Evolutionary conservation across 495 filamentous ascomycete genomes (phyloP).

Genomic region (Neurospora pannonica): DNA sequence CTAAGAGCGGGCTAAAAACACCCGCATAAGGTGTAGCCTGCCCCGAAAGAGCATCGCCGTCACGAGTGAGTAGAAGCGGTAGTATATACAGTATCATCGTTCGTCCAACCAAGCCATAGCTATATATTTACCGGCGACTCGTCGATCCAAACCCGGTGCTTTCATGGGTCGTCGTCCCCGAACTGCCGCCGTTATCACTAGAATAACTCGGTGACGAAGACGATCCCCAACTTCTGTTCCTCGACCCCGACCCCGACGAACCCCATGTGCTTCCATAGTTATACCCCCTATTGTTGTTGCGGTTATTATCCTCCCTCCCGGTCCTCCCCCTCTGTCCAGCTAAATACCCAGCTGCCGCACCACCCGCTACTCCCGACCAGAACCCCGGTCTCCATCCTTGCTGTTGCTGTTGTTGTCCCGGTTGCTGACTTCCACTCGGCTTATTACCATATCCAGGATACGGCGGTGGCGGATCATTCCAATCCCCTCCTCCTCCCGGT

Average conservation of each 20-base stretch:
- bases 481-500: conserved; percentile 29
- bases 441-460: conserved; percentile 30
- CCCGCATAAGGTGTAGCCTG: no score
- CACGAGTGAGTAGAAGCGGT: no score
- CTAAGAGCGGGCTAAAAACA: no score
- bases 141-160: conserved; percentile 91
- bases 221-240: conserved; percentile 9
- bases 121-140: conserved; percentile 41
- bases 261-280: conserved; percentile 27
- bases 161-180: conserved; percentile 48
- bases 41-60: no score
- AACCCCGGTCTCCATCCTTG: conserved; percentile 77
- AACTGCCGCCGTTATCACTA: conserved; percentile 24
- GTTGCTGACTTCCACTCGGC: conserved; percentile 16
- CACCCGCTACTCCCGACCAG: conserved; percentile 68
- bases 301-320: conserved; percentile 9
- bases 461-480: conserved; percentile 51
- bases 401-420: conserved; percentile 1
- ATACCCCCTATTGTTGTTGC: conserved; percentile 17
- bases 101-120: background rate
- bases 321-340: conserved; percentile 46
- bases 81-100: background rate
- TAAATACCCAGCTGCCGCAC: conserved; percentile 60
- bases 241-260: conserved; percentile 17
- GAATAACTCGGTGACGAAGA: conserved; percentile 24